These are phyloP conservation scores for Inga laurina DNA, from an alignment of 306 rosid species.

Conservation along the genomic window DNA sequence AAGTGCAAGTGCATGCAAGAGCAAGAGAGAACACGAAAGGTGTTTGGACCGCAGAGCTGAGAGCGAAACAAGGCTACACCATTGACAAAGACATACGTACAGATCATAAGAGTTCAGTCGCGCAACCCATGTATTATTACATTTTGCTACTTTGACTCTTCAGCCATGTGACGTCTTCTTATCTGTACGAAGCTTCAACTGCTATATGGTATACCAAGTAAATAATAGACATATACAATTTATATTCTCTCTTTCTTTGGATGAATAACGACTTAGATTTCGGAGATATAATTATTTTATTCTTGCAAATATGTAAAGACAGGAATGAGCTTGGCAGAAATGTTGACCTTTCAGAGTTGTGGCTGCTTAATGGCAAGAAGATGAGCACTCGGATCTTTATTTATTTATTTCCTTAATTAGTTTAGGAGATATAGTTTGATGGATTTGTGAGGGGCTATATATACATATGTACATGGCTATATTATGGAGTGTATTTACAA, in stretches of 20 bases:
- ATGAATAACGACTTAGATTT: slow-evolving; percentile 23
- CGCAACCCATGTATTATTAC: neutral
- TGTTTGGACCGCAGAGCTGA: slow-evolving; percentile 38
- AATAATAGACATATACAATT: neutral
- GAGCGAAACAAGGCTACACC: slow-evolving; percentile 19
- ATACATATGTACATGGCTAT: neutral
- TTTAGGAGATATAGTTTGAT: slow-evolving; percentile 20
- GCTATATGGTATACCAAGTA: neutral
- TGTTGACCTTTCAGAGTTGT: slow-evolving; percentile 48
- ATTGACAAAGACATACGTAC: slow-evolving; percentile 15
- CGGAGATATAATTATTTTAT: slow-evolving; percentile 20
- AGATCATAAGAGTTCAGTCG: slow-evolving; percentile 7
- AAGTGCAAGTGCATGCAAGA: neutral
- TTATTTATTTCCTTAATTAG: slow-evolving; percentile 31
- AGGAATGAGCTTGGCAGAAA: slow-evolving; percentile 35
- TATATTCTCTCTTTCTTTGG: neutral
- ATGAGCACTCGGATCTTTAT: slow-evolving; percentile 31
- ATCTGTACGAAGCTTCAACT: slow-evolving; percentile 43
- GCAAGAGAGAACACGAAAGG: slow-evolving; percentile 16
- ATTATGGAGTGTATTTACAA: neutral
- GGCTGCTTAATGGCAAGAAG: slow-evolving; percentile 32
- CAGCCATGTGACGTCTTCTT: slow-evolving; percentile 36
- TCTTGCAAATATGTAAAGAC: neutral
- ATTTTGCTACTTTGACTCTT: slow-evolving; percentile 34
- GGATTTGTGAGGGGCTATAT: slow-evolving; percentile 21